phyloP scores from a whole-genome alignment of 495 filamentous ascomycete species.

The Aspergillus diversus region DNA sequence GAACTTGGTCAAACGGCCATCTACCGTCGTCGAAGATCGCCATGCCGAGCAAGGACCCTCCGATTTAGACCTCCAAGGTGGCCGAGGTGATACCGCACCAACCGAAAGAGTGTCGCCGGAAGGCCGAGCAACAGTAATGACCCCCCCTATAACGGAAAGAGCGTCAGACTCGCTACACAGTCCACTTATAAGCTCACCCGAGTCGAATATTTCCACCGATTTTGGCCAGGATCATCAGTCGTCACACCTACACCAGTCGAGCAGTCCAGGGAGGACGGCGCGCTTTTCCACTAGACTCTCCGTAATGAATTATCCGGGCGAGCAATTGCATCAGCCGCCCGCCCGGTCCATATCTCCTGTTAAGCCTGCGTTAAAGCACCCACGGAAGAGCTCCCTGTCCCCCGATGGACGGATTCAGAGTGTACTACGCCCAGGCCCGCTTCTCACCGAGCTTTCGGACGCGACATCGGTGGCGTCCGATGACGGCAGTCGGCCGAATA shows the following conservation, averaged over 20 bases:
- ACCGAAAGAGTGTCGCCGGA: conserved; percentile 7
- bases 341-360: conserved; percentile 80
- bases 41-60: conserved; percentile 49
- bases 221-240: conserved; percentile 11
- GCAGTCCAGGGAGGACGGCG: conserved; percentile 69
- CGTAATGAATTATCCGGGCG: conserved; percentile 48
- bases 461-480: conserved; percentile 62
- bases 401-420: conserved; percentile 39
- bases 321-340: conserved; percentile 72
- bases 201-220: conserved; percentile 14
- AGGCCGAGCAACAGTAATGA: conserved; percentile 21
- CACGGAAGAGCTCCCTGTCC: conserved; percentile 56
- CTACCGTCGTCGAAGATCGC: conserved; percentile 63
- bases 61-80: conserved; percentile 26
- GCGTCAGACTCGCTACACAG: conserved; percentile 9
- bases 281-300: conserved; percentile 69
- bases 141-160: conserved; percentile 21
- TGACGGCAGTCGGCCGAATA: conserved; percentile 51
- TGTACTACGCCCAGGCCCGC: conserved; percentile 36
- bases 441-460: conserved; percentile 62
- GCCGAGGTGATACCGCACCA: conserved; percentile 13
- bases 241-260: conserved; percentile 42
- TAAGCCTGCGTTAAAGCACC: conserved; percentile 83
- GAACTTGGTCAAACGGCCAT: conserved; percentile 57
- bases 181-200: conserved; percentile 26